Evolutionary conservation across 257 asterid species (phyloP).

Genomic region (Solanum commersonii): DNA sequence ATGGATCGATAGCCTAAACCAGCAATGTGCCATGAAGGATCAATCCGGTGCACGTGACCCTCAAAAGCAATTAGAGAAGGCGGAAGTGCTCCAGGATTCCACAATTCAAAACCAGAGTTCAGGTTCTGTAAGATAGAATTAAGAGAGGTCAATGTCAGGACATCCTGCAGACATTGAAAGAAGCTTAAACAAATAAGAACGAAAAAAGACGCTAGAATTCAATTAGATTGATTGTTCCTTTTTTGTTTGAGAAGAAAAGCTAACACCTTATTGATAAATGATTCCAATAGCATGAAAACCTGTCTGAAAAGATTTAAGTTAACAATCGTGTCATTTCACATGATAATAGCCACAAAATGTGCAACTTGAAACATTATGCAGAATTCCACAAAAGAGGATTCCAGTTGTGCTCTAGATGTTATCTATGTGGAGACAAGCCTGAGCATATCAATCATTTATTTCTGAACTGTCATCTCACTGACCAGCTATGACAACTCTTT

Average conservation of each 20-base stretch:
- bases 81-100: slow-evolving; percentile 83
- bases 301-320: neutral
- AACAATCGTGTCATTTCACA: neutral
- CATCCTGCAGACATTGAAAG: neutral
- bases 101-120: slow-evolving; percentile 49
- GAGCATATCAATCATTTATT: neutral
- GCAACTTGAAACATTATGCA: neutral
- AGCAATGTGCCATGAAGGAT: slow-evolving; percentile 63
- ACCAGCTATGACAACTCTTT: neutral
- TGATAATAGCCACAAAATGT: neutral
- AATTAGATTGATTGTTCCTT: neutral
- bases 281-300: neutral
- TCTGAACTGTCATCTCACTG: neutral
- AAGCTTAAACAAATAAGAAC: neutral
- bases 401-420: neutral
- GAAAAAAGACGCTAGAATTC: neutral
- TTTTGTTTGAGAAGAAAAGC: neutral
- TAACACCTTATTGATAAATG: neutral
- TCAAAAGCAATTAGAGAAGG: slow-evolving; percentile 81
- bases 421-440: neutral
- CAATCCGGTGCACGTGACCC: slow-evolving; percentile 50
- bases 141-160: neutral
- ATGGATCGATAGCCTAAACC: slow-evolving; percentile 52
- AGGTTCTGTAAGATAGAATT: slow-evolving; percentile 35
- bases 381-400: neutral